A percentile compares a stretch with the other conserved stretches of the same genome.
These are phyloP conservation scores for Penicillium frequentans DNA, from an alignment of 2,329 filamentous ascomycete genomes.

Conservation along the genomic window DNA sequence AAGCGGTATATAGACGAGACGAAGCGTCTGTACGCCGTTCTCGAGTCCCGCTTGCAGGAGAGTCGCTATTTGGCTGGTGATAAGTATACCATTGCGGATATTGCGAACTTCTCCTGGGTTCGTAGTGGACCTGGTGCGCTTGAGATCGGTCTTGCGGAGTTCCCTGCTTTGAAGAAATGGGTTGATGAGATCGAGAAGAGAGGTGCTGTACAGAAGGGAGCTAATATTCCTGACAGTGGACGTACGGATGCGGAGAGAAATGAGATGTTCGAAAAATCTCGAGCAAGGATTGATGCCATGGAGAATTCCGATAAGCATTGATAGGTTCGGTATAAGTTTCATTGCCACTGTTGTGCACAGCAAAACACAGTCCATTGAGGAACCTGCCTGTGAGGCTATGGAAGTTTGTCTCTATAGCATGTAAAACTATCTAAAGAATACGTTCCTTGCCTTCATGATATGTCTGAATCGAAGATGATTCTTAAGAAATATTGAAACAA, in stretches of 20 bases:
- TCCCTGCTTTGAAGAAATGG: conserved; percentile 34
- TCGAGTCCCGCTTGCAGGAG: conserved; percentile 43
- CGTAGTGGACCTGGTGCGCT: conserved; percentile 18
- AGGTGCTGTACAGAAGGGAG: conserved; percentile 29
- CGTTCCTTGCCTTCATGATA: not conserved
- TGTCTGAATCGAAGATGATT: not conserved
- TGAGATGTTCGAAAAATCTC: conserved; percentile 12
- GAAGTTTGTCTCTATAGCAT: not conserved
- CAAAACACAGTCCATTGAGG: too few species aligned
- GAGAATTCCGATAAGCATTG: conserved; percentile 6
- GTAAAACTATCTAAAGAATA: not conserved
- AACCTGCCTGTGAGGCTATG: too few species aligned
- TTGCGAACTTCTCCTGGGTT: conserved; percentile 49
- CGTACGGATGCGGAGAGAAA: conserved; percentile 11
- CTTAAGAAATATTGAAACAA: not conserved
- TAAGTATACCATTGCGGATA: conserved; percentile 51
- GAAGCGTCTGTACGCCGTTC: conserved; percentile 48
- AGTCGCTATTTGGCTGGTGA: conserved; percentile 47
- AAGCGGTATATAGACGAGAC: conserved; percentile 52
- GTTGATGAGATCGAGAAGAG: conserved; percentile 27
- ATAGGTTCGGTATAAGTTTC: not conserved
- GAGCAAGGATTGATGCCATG: conserved; percentile 23
- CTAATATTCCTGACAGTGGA: conserved; percentile 16
- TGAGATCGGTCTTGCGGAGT: conserved; percentile 33
- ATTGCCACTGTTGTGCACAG: not conserved